A percentile compares a stretch with the other conserved stretches of the same genome.
phyloP scores from a whole-genome alignment of 257 asterid species.

The Datura wrightii region DNA sequence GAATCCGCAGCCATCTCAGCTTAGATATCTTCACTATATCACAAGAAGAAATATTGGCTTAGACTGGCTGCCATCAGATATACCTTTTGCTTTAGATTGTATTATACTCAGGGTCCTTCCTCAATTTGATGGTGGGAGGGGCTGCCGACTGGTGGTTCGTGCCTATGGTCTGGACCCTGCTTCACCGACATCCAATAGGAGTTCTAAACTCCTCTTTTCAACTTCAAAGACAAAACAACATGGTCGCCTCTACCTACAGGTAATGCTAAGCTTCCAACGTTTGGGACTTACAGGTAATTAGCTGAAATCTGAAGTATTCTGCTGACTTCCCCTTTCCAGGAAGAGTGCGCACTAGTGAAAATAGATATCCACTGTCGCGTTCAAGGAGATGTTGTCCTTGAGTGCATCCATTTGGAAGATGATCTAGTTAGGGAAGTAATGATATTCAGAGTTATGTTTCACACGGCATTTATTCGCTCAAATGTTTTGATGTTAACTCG shows the following conservation, averaged over 20 bases:
- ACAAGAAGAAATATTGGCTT: constrained; percentile 76
- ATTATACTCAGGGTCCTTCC: constrained; percentile 54
- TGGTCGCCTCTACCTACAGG: constrained; percentile 75
- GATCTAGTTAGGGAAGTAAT: constrained; percentile 83
- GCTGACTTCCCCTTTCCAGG: constrained; percentile 60
- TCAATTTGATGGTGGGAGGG: constrained; percentile 74
- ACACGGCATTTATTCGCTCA: constrained; percentile 89
- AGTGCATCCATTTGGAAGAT: constrained; percentile 88
- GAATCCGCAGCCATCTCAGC: constrained; percentile 98
- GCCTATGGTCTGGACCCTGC: constrained; percentile 89
- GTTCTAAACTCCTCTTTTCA: constrained; percentile 87
- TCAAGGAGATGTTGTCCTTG: constrained; percentile 93
- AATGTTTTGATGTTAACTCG: constrained; percentile 77
- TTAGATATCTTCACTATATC: constrained; percentile 95
- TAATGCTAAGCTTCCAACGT: constrained; percentile 43
- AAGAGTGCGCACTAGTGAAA: constrained; percentile 82
- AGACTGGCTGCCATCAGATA: constrained; percentile 95
- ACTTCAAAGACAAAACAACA: constrained; percentile 61
- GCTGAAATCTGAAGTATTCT: constrained; percentile 37
- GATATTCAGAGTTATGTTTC: constrained; percentile 88
- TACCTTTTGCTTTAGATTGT: constrained; percentile 60
- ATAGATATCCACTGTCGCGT: constrained; percentile 73
- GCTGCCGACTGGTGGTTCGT: constrained; percentile 88
- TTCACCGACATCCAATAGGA: constrained; percentile 69
- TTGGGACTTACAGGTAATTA: constrained; percentile 32